Conservation (phyloP, 1,284 basidiomycete genomes). For the Phellinidium pouzarii region DNA sequence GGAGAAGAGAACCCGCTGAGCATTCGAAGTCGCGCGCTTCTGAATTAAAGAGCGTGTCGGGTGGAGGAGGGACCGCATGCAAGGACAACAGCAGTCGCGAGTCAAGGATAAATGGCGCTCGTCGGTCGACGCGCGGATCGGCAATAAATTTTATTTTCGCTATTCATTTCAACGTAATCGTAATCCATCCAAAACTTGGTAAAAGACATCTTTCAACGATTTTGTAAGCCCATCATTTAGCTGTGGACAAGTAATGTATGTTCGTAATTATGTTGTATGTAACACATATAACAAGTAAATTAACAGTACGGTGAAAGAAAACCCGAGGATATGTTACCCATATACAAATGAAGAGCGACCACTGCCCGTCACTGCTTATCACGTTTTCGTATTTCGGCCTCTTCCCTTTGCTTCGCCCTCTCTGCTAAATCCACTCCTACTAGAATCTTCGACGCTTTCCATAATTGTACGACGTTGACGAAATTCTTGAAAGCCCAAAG, state of each 20-base stretch:
- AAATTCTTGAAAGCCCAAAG: conserved; percentile 85
- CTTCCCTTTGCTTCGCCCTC: conserved; percentile 61
- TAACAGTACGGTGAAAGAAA: neutral
- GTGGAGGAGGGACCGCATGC: conserved; percentile 52
- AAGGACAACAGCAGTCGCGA: conserved; percentile 20
- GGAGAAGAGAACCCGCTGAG: conserved; percentile 30
- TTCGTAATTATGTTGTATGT: conserved; percentile 4
- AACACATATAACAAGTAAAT: conserved; percentile 2
- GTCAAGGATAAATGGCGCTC: neutral
- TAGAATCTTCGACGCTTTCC: conserved; percentile 96
- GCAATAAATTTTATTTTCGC: neutral
- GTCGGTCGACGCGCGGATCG: neutral
- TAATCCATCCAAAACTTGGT: too few species aligned
- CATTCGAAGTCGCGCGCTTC: conserved; percentile 25
- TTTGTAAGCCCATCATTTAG: too few species aligned
- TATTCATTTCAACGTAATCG: too few species aligned
- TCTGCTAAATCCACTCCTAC: conserved; percentile 87
- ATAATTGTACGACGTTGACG: conserved; percentile 95
- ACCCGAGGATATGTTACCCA: neutral
- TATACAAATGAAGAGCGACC: too few species aligned
- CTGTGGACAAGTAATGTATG: neutral
- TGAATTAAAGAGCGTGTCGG: conserved; percentile 44
- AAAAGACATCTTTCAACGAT: too few species aligned
- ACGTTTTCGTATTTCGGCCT: conserved; percentile 27
- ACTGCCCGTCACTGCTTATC: conserved; percentile 19